A percentile compares a stretch with the other conserved stretches of the same genome.
These are phyloP conservation scores for Cucumis sativus DNA, from an alignment of 306 rosid genomes.

Conservation along the genomic window DNA sequence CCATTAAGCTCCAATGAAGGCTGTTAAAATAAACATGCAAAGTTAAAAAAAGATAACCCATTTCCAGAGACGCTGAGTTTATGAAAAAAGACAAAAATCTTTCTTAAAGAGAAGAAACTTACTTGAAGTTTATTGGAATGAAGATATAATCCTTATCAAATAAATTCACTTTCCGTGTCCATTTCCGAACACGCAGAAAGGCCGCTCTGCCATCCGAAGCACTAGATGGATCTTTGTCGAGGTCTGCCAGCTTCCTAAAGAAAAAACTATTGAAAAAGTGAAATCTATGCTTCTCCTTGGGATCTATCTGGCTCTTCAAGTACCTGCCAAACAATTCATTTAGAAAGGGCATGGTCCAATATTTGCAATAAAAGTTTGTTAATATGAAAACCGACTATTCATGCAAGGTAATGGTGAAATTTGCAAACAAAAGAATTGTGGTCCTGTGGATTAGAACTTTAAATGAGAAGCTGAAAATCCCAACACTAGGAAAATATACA, in stretches of 20 bases:
- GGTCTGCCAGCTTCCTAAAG: constrained; percentile 91
- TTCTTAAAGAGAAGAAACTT: constrained; percentile 12
- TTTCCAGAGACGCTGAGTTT: neutral
- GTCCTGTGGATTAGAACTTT: neutral
- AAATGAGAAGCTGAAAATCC: neutral
- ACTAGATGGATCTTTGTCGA: constrained; percentile 92
- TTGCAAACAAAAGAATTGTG: neutral
- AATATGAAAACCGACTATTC: neutral
- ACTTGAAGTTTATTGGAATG: constrained; percentile 93
- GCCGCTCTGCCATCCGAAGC: constrained; percentile 87
- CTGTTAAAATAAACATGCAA: constrained; percentile 34
- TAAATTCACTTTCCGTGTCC: constrained; percentile 88
- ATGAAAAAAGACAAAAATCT: neutral
- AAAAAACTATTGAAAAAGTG: constrained; percentile 94
- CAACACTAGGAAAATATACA: neutral
- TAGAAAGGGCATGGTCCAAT: neutral
- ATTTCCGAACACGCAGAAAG: constrained; percentile 87
- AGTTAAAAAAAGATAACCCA: neutral
- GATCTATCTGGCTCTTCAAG: constrained; percentile 63
- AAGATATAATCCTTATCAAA: constrained; percentile 85
- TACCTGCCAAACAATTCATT: constrained; percentile 35
- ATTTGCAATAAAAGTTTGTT: neutral
- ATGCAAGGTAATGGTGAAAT: neutral
- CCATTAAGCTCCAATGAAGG: constrained; percentile 89
- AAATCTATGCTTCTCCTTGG: constrained; percentile 54